A percentile compares a stretch with the other conserved stretches of the same genome.
These are phyloP conservation scores for Fraxinus xanthoxyloides DNA, from an alignment of 305 asterid genomes.

Conservation along the genomic window DNA sequence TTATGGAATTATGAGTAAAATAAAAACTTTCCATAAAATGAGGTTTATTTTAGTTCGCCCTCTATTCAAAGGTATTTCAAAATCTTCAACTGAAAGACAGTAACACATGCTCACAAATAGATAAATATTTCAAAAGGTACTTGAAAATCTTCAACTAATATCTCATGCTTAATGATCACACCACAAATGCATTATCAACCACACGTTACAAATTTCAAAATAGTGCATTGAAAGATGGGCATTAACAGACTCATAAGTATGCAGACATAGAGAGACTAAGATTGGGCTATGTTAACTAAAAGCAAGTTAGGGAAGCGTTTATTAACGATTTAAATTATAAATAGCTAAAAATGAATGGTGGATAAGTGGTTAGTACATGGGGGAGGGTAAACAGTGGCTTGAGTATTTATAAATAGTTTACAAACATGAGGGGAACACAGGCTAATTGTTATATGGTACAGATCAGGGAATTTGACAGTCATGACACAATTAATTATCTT, in stretches of 20 bases:
- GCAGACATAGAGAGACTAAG: background rate
- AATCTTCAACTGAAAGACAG: background rate
- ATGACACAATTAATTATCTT: background rate
- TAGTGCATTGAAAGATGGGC: background rate
- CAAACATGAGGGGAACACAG: background rate
- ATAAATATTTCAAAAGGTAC: background rate
- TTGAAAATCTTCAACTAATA: background rate
- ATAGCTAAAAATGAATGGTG: too few relatives aligned
- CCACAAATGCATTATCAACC: background rate
- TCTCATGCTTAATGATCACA: background rate
- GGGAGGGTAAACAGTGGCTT: background rate
- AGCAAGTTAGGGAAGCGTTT: background rate
- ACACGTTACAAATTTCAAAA: background rate
- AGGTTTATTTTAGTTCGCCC: background rate
- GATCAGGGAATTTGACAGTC: background rate
- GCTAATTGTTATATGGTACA: background rate
- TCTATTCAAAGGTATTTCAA: background rate
- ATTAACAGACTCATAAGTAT: background rate
- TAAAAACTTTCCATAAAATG: background rate
- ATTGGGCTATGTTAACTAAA: background rate
- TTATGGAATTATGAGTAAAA: background rate
- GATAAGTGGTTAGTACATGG: background rate
- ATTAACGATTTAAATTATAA: too few relatives aligned
- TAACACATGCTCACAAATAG: background rate
- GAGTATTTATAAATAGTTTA: background rate